Evolutionary conservation across 495 filamentous ascomycete species (phyloP), one percentile per base, ranked within the genome.

Genomic region (Aspergillus nanangensis): DNA sequence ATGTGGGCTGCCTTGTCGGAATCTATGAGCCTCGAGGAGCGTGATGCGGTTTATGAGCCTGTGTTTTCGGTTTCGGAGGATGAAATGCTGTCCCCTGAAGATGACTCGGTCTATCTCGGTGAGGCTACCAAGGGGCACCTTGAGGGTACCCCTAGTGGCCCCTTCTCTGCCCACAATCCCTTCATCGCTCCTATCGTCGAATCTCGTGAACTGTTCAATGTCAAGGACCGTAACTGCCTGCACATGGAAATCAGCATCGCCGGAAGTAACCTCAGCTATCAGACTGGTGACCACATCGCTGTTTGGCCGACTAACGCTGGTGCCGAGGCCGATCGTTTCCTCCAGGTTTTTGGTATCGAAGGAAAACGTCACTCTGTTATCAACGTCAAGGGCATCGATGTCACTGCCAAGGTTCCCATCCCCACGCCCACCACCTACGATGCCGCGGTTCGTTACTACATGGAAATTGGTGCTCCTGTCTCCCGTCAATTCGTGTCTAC

Each of bases 231-330:
- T 29, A 97, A 97, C 72, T 99, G 93, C 61, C 69, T 99, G 55
- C 93, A 99, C 64, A 86, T 97, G 83, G 93, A 99, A 67, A 84
- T 99, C 55, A 88, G 92, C 63, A 79, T 99, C 59, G 83, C 82
- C 49, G 86, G 80, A 49, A 94, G 91, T 43, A 71, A 71, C 41
- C 72, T 97, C 41, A 81, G 77, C 35, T 99, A 99, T 69, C 88
- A 92, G 60, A 97, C 94, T 27, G 93, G 93, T 58, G 93, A 99
- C 61, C 93, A 99, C 69, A 84, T 99, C 54, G 93, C 93, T 31
- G 69, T 99, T 52, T 99, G 93, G 93, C 93, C 93, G 10, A 96
- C 91, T 11, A 99, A 99, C 63, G 77, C 93, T 27, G 94, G 93
- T 38, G 80, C 77, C 47, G 92, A 97, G 65, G 92, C 96, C 19